Evolutionary conservation across 805 yeast genomes (phyloP).

Genomic region (Suhomyces sp.): DNA sequence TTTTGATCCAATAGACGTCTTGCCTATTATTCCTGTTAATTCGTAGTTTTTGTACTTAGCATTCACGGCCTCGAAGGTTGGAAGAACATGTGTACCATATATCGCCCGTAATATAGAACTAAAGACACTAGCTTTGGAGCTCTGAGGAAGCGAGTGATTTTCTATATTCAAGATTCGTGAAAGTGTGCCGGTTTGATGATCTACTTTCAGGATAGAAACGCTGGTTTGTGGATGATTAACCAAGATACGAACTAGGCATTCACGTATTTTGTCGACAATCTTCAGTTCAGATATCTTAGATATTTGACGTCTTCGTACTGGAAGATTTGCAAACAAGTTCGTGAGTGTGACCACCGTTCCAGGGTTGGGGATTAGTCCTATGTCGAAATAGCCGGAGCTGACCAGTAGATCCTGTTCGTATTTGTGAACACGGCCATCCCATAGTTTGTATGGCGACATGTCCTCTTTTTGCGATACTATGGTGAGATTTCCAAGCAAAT

Average conservation of each 20-base stretch:
- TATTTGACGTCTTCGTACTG: constrained; percentile 41
- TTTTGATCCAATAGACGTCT: constrained; percentile 30
- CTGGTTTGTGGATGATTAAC: too few relatives aligned
- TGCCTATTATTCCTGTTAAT: constrained; percentile 42
- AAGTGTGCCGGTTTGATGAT: too few relatives aligned
- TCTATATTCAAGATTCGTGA: too few relatives aligned
- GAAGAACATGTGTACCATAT: constrained; percentile 26
- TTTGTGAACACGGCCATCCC: background rate
- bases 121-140: too few relatives aligned
- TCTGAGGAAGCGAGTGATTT: too few relatives aligned
- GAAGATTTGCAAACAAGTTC: constrained; percentile 43
- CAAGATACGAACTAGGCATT: constrained; percentile 27
- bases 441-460: constrained; percentile 12
- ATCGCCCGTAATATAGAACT: constrained; percentile 16
- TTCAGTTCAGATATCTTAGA: constrained; percentile 17
- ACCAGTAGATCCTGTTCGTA: background rate
- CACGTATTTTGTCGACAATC: too few relatives aligned
- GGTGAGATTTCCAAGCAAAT: constrained; percentile 34
- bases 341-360: constrained; percentile 43
- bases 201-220: too few relatives aligned
- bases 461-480: constrained; percentile 43
- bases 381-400: constrained; percentile 3
- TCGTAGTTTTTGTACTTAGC: constrained; percentile 24
- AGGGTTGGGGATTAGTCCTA: constrained; percentile 4
- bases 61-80: constrained; percentile 23